Base-by-base conservation (phyloP, 129 eudicot species). In the Tagetes erecta region DNA sequence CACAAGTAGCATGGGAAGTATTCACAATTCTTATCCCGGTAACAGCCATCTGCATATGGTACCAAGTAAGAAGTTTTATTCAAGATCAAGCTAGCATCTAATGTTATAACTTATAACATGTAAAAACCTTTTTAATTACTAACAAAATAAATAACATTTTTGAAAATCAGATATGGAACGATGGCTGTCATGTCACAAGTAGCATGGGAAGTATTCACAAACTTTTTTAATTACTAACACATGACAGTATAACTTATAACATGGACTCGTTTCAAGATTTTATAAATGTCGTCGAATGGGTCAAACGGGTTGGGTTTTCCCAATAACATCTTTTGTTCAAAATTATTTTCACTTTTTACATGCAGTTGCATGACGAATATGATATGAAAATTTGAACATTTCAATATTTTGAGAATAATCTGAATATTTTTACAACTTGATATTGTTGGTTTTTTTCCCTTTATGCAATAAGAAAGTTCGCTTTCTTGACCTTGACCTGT, bases 1-100 rank as follows among this genome's bases (percentile, higher is more conserved):
- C 99, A 58, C 99, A 95, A 78, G 97, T 82, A 31, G 95, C 99
- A 52, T 95, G 99, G 99, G 90, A 91, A 85, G 97, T 95, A 37
- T 88, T 95, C 51, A 83, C 85, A 66, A 88, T 95, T 79, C 87
- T 91, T 81, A 83, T 95, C 82, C 97, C 99, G 0, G 94, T 91
- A 4, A 95, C 94, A 58, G 94, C 87, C 55, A 69, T 95, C 73
- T 95, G 99, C 81, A 71, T 91, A 30, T 88, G 97, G 96, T 95
- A 88, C 73, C 92, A 91, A 85, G 99, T 95, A 86, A 83, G 82
- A 62, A 60, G 3, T n/a, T 57, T 34, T 6, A 39, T 35, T 70
- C 39, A 51, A 33, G 14, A 20, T 20, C 27, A 20, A 30, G 12
- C 37, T 12, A 46, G 3, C 34, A 6, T 77, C 30, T 3, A 34